Conservation (phyloP, 345 rosid species). For the Eucalyptus albens region DNA sequence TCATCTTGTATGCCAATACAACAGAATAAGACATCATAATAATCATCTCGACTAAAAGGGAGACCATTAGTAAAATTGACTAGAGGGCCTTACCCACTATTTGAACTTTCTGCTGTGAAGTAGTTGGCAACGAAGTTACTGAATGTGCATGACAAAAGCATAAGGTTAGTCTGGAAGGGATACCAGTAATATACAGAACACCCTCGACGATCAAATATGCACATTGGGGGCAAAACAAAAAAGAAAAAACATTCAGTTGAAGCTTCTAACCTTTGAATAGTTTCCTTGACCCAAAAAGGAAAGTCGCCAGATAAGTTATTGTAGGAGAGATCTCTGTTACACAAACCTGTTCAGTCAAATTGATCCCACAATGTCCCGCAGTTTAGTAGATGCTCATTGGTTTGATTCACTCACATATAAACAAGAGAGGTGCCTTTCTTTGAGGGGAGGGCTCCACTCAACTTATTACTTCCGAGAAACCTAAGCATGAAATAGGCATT, state of each 20-base stretch:
- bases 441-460: slow-evolving; percentile 41
- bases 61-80: neutral
- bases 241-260: neutral
- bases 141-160: neutral
- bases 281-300: slow-evolving; percentile 48
- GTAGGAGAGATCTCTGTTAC: slow-evolving; percentile 64
- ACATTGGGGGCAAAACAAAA: neutral
- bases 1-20: neutral
- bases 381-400: neutral
- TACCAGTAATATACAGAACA: neutral
- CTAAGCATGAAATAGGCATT: slow-evolving; percentile 6
- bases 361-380: neutral
- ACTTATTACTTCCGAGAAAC: slow-evolving; percentile 41
- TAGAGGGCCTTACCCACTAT: slow-evolving; percentile 19
- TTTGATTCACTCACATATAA: slow-evolving; percentile 31
- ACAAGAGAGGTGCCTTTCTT: slow-evolving; percentile 20
- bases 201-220: neutral
- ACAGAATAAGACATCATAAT: neutral
- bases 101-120: slow-evolving; percentile 25
- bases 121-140: slow-evolving; percentile 58
- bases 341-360: neutral
- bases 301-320: slow-evolving; percentile 47
- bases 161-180: neutral
- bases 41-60: neutral
- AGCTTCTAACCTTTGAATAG: slow-evolving; percentile 20